Conservation (phyloP, 768 basidiomycete species). For the Lactarius vividus region DNA sequence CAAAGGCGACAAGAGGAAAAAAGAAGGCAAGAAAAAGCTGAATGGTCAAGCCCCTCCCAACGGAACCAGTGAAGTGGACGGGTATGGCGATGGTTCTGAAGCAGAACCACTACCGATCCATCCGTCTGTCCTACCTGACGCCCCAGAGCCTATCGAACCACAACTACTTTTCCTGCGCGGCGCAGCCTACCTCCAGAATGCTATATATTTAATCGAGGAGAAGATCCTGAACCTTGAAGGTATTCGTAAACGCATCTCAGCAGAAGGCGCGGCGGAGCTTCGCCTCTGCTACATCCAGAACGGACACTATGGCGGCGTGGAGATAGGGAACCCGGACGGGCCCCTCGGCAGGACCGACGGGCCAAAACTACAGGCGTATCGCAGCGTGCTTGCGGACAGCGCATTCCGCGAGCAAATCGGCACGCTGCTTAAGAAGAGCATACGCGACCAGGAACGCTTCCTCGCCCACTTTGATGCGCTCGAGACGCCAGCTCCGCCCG, state of each 20-base stretch:
- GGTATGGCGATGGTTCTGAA: constrained; percentile 44
- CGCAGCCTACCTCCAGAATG: constrained; percentile 79
- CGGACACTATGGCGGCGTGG: constrained; percentile 79
- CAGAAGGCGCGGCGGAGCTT: constrained; percentile 67
- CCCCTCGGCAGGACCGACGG: constrained; percentile 61
- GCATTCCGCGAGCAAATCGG: constrained; percentile 59
- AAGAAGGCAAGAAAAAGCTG: constrained; percentile 38
- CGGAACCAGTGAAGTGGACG: constrained; percentile 56
- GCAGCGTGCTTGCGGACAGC: constrained; percentile 51
- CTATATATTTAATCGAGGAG: constrained; percentile 68
- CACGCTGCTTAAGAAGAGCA: constrained; percentile 62
- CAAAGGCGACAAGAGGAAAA: constrained; percentile 56
- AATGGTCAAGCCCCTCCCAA: constrained; percentile 68
- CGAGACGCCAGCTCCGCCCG: constrained; percentile 38
- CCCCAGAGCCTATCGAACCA: constrained; percentile 84
- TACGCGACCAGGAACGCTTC: constrained; percentile 85
- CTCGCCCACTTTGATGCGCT: constrained; percentile 78
- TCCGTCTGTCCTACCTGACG: constrained; percentile 69
- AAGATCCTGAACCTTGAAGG: constrained; percentile 70
- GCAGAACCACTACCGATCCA: constrained; percentile 57
- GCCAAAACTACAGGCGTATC: constrained; percentile 63
- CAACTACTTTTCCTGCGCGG: constrained; percentile 83
- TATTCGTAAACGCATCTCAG: constrained; percentile 52
- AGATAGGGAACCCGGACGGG: constrained; percentile 78
- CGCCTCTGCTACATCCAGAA: constrained; percentile 73